phyloP scores from a whole-genome alignment of 2,329 filamentous ascomycete genomes.

The Fusarium guadeloupense region DNA sequence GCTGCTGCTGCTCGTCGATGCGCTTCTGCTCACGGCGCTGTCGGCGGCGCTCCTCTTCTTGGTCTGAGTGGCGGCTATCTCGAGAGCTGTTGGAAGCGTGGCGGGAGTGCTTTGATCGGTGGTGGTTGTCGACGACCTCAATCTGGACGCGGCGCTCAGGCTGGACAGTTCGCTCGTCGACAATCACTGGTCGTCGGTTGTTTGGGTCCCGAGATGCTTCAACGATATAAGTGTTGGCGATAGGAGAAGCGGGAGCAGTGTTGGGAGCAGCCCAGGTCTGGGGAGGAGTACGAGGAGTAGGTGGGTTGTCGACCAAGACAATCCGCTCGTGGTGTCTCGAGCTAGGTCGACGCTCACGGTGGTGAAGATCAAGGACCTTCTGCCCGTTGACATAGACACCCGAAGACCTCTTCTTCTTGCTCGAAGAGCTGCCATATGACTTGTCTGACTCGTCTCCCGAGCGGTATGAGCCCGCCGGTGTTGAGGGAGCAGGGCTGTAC shows the following conservation, averaged over 20 bases:
- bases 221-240: conserved; percentile 40
- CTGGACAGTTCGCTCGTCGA: conserved; percentile 49
- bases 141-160: conserved; percentile 48
- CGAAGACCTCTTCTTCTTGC: conserved; percentile 48
- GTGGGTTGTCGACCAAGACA: conserved; percentile 56
- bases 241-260: conserved; percentile 54
- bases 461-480: conserved; percentile 45
- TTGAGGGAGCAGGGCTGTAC: conserved; percentile 46
- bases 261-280: conserved; percentile 51
- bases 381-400: conserved; percentile 52
- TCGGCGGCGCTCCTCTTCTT: conserved; percentile 41
- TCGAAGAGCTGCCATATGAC: conserved; percentile 46
- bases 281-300: conserved; percentile 59
- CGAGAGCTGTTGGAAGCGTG: conserved; percentile 50
- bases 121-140: conserved; percentile 48
- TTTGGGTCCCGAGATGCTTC: conserved; percentile 38
- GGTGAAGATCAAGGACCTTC: conserved; percentile 48
- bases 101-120: conserved; percentile 48
- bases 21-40: conserved; percentile 43
- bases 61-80: conserved; percentile 46
- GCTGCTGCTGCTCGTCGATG: conserved; percentile 41
- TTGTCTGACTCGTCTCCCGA: conserved; percentile 52
- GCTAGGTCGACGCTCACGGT: conserved; percentile 42
- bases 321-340: conserved; percentile 53
- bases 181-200: conserved; percentile 49